Percentiles rank a stretch among this genome's conserved stretches.
These are phyloP conservation scores for Monosporascus ibericus DNA, from an alignment of 2,329 filamentous ascomycete species.

Conservation along the genomic window DNA sequence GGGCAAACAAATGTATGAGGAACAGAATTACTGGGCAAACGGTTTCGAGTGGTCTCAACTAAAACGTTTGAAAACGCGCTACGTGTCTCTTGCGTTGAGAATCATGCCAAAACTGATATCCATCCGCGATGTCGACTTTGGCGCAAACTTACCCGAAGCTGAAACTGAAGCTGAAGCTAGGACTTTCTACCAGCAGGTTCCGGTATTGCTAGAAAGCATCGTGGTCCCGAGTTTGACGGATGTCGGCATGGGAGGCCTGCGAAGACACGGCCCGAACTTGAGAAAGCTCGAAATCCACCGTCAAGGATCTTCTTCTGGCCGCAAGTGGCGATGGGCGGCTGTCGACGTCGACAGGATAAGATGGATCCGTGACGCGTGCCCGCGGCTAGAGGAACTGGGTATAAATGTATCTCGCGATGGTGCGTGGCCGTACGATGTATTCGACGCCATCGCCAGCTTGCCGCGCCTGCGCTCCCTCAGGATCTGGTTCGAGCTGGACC, in stretches of 20 bases:
- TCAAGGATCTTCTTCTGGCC: background rate
- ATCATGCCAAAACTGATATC: constrained; percentile 2
- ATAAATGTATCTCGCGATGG: constrained; percentile 3
- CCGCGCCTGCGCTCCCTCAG: constrained; percentile 3
- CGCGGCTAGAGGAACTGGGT: constrained; percentile 4
- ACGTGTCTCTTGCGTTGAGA: background rate
- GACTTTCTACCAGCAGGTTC: constrained; percentile 3
- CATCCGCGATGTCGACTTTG: constrained; percentile 1
- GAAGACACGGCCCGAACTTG: constrained; percentile 2
- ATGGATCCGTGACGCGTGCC: constrained; percentile 4
- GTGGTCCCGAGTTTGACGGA: background rate
- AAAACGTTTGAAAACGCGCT: background rate
- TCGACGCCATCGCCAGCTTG: constrained; percentile 4
- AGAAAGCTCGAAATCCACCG: constrained; percentile 2
- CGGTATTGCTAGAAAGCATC: constrained; percentile 3
- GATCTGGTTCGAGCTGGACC: constrained; percentile 8
- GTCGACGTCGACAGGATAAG: constrained; percentile 1
- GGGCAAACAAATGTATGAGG: background rate
- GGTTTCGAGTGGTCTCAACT: constrained; percentile 8
- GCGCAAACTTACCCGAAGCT: background rate
- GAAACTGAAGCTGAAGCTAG: background rate
- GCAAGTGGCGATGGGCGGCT: background rate
- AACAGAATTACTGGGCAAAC: constrained; percentile 6
- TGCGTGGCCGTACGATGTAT: constrained; percentile 4
- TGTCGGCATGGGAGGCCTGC: background rate